Percentiles rank a stretch among this genome's conserved stretches.
Evolutionary conservation across 2,329 filamentous ascomycete species (phyloP).

Genomic region (Epichloe bromicola): DNA sequence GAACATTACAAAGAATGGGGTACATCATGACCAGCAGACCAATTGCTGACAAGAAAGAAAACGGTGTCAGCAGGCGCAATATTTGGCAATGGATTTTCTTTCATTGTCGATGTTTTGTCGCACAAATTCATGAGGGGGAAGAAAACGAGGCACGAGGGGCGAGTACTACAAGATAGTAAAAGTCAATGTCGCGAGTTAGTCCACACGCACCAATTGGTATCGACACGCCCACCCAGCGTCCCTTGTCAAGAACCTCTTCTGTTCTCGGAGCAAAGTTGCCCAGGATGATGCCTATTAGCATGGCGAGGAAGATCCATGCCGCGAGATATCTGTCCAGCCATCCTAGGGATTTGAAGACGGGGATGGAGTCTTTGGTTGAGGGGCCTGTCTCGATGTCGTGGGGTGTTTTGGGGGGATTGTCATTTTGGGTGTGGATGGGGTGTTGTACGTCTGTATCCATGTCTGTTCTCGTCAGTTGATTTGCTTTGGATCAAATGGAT

Average conservation of each 20-base stretch:
- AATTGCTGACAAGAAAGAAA: slow-evolving; percentile 38
- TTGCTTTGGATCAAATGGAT: too few species aligned
- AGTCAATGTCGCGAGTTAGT: too few species aligned
- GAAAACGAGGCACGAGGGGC: too few species aligned
- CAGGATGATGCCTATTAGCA: slow-evolving; percentile 61
- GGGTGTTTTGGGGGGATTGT: neutral
- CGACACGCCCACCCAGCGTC: slow-evolving; percentile 57
- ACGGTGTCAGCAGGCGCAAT: too few species aligned
- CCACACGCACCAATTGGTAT: slow-evolving; percentile 44
- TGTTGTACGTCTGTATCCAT: neutral
- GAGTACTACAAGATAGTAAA: too few species aligned
- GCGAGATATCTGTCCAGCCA: slow-evolving; percentile 51
- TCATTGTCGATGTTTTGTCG: too few species aligned
- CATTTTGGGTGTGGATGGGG: neutral
- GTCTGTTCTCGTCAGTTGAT: neutral
- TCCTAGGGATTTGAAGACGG: slow-evolving; percentile 41
- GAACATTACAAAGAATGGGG: slow-evolving; percentile 78
- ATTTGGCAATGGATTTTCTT: too few species aligned
- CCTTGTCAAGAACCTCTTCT: slow-evolving; percentile 50
- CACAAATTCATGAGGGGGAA: too few species aligned
- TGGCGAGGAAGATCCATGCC: slow-evolving; percentile 66
- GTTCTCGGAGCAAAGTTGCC: slow-evolving; percentile 60
- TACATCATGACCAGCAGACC: slow-evolving; percentile 90
- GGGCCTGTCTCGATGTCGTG: neutral
- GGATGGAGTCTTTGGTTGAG: slow-evolving; percentile 9